A percentile compares a stretch with the other conserved stretches of the same genome.
Evolutionary conservation across 2,329 filamentous ascomycete species (phyloP).

Genomic region (Fusarium gaditjirri): DNA sequence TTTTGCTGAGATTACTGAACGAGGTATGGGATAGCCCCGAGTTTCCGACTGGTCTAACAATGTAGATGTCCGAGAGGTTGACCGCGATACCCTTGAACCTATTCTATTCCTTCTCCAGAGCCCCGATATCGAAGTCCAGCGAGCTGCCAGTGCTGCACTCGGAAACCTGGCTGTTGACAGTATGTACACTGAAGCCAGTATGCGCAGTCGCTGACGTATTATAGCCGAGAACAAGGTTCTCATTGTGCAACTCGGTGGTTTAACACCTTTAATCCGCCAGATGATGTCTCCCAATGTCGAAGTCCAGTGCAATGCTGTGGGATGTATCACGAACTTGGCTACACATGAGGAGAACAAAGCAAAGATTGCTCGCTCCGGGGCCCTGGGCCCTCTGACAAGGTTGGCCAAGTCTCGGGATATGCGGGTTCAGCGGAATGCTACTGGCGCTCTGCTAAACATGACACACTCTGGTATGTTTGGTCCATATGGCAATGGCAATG

Average conservation of each 20-base stretch:
- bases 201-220: slow-evolving; percentile 53
- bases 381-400: slow-evolving; percentile 87
- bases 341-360: slow-evolving; percentile 99
- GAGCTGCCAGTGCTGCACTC: slow-evolving; percentile 93
- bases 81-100: slow-evolving; percentile 92
- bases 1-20: slow-evolving; percentile 97
- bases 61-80: slow-evolving; percentile 94
- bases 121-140: slow-evolving; percentile 94
- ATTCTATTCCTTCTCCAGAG: slow-evolving; percentile 96
- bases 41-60: slow-evolving; percentile 14
- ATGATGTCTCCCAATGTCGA: slow-evolving; percentile 99
- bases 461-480: slow-evolving; percentile 86
- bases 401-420: slow-evolving; percentile 98
- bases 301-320: slow-evolving; percentile 98
- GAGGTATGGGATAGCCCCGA: slow-evolving; percentile 70
- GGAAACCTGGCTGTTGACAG: slow-evolving; percentile 98
- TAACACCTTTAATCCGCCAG: slow-evolving; percentile 92
- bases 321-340: slow-evolving; percentile 97
- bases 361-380: slow-evolving; percentile 95
- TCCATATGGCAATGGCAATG: neutral
- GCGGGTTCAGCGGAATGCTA: slow-evolving; percentile 97
- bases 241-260: slow-evolving; percentile 91
- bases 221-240: slow-evolving; percentile 96
- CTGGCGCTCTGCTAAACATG: slow-evolving; percentile 97
- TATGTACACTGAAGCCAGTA: slow-evolving; percentile 57